Evolutionary conservation across 495 filamentous ascomycete species (phyloP), one percentile per base, ranked within the genome.

Genomic region (Penicillium desertorum): DNA sequence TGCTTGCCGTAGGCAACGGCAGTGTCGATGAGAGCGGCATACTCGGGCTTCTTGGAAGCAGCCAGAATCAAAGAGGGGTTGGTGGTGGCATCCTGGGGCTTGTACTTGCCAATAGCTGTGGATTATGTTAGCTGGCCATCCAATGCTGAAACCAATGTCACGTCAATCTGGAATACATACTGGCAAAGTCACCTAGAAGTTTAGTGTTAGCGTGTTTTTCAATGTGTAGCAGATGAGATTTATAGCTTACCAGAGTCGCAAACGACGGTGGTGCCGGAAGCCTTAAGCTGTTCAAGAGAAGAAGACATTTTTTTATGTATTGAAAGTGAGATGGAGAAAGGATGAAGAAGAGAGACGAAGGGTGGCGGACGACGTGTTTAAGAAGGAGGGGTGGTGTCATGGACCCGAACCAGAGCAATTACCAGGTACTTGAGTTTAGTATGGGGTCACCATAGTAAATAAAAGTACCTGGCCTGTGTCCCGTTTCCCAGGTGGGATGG

Each of bases 41-140:
- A 99, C 74, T 96, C 92, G 70, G 88, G 71, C 85, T 98, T 99
- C 85, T 99, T 96, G 72, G 95, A 91, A 55, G 94, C 94, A 65
- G 91, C 91, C 71, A 99, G 85, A 76, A 99, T 97, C 69, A 99
- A 82, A 60, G 94, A 97, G 39, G 94, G 94, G 83, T 99, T 99
- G 76, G 94, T 99, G 70, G 92, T 97, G 67, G 92, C 94, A 88
- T 99, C 94, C 85, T 97, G 92, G 54, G 94, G 94, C 85, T 96
- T 94, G 86, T 99, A 99, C 81, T 99, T 98, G 83, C 81, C 91
- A 75, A 99, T 99, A 69, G 92, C 90, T 85, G 79, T 71, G n/a
- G 30, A 58, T 77, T 76, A 66, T 6, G 61, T 66, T 64, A 68
- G 59, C 51, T 27, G 1, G 17, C 20, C 5, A 12, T 39, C 41